Evolutionary conservation across 345 rosid species (phyloP).

Genomic region (Brassica carinata): DNA sequence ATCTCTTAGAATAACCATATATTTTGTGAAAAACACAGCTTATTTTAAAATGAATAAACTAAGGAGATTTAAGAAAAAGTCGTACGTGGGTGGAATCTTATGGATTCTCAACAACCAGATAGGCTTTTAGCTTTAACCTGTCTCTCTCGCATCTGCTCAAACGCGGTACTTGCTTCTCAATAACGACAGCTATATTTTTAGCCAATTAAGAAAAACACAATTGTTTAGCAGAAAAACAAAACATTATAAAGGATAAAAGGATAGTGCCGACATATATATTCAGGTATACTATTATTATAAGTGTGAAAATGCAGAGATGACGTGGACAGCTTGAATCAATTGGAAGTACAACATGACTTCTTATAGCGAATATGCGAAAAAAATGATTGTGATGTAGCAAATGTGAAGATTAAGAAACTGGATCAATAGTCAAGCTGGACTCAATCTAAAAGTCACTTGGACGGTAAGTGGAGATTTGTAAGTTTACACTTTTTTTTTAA

Average conservation of each 20-base stretch:
- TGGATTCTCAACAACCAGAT: constrained; percentile 24
- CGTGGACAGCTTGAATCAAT: no score
- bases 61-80: background rate
- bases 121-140: constrained; percentile 3
- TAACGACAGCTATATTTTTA: background rate
- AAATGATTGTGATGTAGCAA: no score
- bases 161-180: constrained; percentile 26
- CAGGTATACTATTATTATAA: background rate
- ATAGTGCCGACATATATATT: background rate
- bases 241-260: background rate
- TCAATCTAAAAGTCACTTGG: no score
- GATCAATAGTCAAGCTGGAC: no score
- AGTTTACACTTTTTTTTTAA: no score
- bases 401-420: no score
- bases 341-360: no score
- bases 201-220: background rate
- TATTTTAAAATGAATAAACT: background rate
- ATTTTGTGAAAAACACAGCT: background rate
- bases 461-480: no score
- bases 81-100: constrained; percentile 26
- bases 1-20: background rate
- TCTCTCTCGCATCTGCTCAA: constrained; percentile 1
- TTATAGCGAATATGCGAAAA: no score
- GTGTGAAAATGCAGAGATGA: no score
- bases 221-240: background rate